These are phyloP conservation scores for Umbelopsis isabellina DNA, from an alignment of 192 early-diverging fungal species.

Conservation along the genomic window DNA sequence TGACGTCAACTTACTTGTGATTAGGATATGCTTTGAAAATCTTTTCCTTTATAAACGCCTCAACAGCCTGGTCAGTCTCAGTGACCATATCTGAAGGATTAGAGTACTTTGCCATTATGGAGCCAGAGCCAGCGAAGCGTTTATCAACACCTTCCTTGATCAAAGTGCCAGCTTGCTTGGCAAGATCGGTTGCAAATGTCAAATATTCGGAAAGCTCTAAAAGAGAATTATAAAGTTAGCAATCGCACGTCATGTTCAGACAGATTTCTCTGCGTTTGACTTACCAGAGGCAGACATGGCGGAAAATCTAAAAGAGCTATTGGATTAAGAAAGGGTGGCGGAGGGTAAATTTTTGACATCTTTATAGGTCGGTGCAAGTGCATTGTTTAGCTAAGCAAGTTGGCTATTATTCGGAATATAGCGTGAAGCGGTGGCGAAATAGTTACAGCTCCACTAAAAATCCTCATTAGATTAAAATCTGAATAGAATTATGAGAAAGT, in stretches of 20 bases:
- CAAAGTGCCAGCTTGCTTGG: conserved; percentile 59
- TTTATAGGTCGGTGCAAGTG: no score
- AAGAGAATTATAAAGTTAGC: no score
- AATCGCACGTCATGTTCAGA: no score
- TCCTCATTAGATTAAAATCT: no score
- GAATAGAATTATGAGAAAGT: no score
- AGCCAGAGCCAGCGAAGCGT: conserved; percentile 44
- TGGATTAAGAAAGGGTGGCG: no score
- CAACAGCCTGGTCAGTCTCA: conserved; percentile 81
- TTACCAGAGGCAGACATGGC: conserved; percentile 3
- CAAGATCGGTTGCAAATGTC: conserved; percentile 53
- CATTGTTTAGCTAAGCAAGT: no score
- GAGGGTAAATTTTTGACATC: no score
- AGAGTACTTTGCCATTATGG: conserved; percentile 57
- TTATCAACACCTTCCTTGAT: conserved; percentile 60
- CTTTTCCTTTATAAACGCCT: conserved; percentile 66
- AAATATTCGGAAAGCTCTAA: conserved; percentile 34
- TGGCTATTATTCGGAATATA: no score
- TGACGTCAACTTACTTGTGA: conserved; percentile 52
- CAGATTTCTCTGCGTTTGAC: not conserved
- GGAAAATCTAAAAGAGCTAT: no score
- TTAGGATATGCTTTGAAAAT: conserved; percentile 63
- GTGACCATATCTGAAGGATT: conserved; percentile 86
- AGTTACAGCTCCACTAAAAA: no score
- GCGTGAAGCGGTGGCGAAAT: no score